Base-by-base conservation (phyloP, 257 asterid genomes). In the Nicotiana noctiflora region DNA sequence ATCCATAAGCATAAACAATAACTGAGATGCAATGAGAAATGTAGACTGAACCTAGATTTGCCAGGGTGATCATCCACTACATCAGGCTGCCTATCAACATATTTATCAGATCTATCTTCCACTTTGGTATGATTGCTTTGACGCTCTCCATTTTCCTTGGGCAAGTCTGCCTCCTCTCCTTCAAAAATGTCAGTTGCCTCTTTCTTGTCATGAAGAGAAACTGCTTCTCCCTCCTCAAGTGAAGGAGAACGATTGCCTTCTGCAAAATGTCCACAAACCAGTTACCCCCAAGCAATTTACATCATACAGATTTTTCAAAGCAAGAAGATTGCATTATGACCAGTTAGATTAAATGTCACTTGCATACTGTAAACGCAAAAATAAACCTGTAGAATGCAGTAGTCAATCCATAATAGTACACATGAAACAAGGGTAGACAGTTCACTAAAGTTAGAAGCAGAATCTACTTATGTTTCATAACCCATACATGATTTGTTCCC, bases 81-180 rank as follows among this genome's bases (percentile, higher is more conserved):
- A 90, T 90, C 94, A 84, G 93, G 95, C 79, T 86, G 96, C 82
- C 91, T 85, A 81, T 86, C 92, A 40, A 86, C 89, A 86, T 80
- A 87, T 82, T 87, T 88, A 66, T 89, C 90, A 44, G 93, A 85
- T 83, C 88, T 90, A 59, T 79, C 81, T 53, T 83, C 90, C 72
- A 55, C 82, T 81, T 91, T 88, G 83, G 81, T 80, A 78, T 92
- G 92, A 83, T 93, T 95, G 90, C 85, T 91, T 84, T 84, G 92
- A 84, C 86, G 91, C 68, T 88, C 94, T 77, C 97, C 98, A 76
- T 94, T 93, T 86, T 91, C 99, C 84, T 85, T 85, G 57, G 98
- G 93, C 81, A 89, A 93, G 86, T 89, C 96, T n/a, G 92, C 94
- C 80, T 90, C 99, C 86, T 92, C 97, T 78, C 82, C 90, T 44